Percentiles rank a stretch among this genome's conserved stretches.
These are phyloP conservation scores for Brasilioporus rufonigricans DNA, from an alignment of 768 basidiomycete species.

Conservation along the genomic window DNA sequence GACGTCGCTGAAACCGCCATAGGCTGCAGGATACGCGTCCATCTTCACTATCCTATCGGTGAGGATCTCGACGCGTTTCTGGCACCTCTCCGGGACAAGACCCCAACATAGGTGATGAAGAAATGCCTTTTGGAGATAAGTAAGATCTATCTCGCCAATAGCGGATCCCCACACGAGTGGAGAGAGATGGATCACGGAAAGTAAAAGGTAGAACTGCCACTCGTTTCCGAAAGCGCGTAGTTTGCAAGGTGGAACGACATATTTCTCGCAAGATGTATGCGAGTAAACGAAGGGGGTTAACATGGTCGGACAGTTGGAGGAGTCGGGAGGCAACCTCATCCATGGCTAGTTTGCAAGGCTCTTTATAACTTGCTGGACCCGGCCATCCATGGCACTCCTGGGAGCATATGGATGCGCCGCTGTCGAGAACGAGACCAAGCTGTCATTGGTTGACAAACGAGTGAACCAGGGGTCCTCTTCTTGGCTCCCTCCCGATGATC, in stretches of 20 bases:
- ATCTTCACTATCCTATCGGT: slow-evolving; percentile 15
- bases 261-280: neutral
- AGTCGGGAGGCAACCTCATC: neutral
- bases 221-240: too few relatives aligned
- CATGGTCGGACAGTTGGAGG: neutral
- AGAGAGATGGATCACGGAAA: neutral
- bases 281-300: neutral
- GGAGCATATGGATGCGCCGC: neutral
- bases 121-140: neutral
- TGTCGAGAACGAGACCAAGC: neutral
- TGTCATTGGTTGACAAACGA: neutral
- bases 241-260: too few relatives aligned
- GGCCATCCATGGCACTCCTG: neutral
- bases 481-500: neutral
- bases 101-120: neutral
- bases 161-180: neutral
- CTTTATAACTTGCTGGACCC: neutral
- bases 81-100: neutral
- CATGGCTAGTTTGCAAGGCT: neutral
- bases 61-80: slow-evolving; percentile 8
- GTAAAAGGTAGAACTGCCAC: too few relatives aligned
- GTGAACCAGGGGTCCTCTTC: too few relatives aligned
- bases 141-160: slow-evolving; percentile 2
- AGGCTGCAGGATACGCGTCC: slow-evolving; percentile 21
- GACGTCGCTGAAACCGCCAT: slow-evolving; percentile 31